A percentile compares a stretch with the other conserved stretches of the same genome.
Evolutionary conservation across 768 basidiomycete genomes (phyloP).

Genomic region (Suillus paluster): DNA sequence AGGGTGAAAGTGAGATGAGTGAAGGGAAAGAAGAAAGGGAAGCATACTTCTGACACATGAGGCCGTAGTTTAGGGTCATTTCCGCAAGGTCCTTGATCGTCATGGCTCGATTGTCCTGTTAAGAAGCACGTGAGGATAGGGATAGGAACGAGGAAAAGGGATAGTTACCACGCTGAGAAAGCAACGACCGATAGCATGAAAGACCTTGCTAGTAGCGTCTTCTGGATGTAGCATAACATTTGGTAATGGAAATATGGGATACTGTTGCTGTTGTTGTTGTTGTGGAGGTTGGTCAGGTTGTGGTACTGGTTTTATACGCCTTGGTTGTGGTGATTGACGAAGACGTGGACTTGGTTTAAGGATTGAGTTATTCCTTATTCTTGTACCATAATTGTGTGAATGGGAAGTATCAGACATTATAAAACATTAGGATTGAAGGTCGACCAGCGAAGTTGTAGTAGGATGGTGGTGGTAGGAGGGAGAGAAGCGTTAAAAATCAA

Average conservation of each 20-base stretch:
- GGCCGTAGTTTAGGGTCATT: conserved; percentile 63
- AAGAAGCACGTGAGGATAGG: conserved; percentile 12
- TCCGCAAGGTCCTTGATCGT: conserved; percentile 87
- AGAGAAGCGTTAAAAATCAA: not conserved
- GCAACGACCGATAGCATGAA: conserved; percentile 72
- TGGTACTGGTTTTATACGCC: conserved; percentile 38
- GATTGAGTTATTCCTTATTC: conserved; percentile 55
- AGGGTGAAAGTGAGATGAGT: conserved; percentile 16
- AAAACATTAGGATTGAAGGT: not conserved
- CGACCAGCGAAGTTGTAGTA: conserved; percentile 3
- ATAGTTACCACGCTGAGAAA: conserved; percentile 76
- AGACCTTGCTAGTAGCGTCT: conserved; percentile 72
- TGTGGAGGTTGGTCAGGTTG: conserved; percentile 19
- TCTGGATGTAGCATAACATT: conserved; percentile 74
- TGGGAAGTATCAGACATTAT: conserved; percentile 29
- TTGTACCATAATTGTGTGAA: conserved; percentile 54
- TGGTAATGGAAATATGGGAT: conserved; percentile 60
- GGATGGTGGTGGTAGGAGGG: not conserved
- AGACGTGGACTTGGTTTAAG: conserved; percentile 58
- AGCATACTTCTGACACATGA: conserved; percentile 77
- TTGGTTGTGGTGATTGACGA: conserved; percentile 46
- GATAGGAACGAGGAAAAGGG: conserved; percentile 10
- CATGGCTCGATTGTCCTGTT: conserved; percentile 80
- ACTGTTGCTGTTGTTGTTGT: conserved; percentile 20
- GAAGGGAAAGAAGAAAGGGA: conserved; percentile 18